Percentiles rank a stretch among this genome's conserved stretches.
These are phyloP conservation scores for Filosporella fistucella DNA, from an alignment of 495 filamentous ascomycete genomes.

Conservation along the genomic window DNA sequence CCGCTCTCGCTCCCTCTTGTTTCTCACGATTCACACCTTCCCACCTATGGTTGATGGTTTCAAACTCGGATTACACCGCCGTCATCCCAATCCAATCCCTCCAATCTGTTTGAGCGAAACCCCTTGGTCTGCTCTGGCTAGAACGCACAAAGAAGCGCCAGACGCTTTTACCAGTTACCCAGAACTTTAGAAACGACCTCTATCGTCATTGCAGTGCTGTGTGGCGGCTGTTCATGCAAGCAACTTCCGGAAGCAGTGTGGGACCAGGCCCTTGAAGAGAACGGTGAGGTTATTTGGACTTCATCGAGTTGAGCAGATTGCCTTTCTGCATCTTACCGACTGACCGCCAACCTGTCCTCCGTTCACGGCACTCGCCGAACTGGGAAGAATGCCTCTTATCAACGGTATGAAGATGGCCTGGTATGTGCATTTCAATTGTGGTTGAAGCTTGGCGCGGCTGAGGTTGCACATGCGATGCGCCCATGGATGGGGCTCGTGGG, in stretches of 20 bases:
- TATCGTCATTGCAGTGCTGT: conserved; percentile 6
- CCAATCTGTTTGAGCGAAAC: conserved; percentile 9
- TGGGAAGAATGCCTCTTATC: conserved; percentile 49
- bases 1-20: conserved; percentile 8
- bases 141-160: conserved; percentile 12
- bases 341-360: conserved; percentile 3
- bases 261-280: conserved; percentile 10
- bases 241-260: conserved; percentile 6
- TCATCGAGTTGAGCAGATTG: no score
- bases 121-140: conserved; percentile 12
- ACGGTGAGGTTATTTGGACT: conserved; percentile 21
- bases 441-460: background rate
- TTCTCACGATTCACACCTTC: background rate
- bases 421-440: conserved; percentile 31
- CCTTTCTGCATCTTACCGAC: no score
- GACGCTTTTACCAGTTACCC: background rate
- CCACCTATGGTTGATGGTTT: background rate
- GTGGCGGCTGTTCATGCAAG: conserved; percentile 11
- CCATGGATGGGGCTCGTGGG: no score
- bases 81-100: conserved; percentile 5
- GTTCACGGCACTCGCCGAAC: conserved; percentile 1
- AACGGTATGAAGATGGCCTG: conserved; percentile 57
- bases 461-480: conserved; percentile 3
- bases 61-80: background rate
- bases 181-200: conserved; percentile 4